These are phyloP conservation scores for Theileria equi DNA, from an alignment of 169 alveolate species.

Conservation along the genomic window DNA sequence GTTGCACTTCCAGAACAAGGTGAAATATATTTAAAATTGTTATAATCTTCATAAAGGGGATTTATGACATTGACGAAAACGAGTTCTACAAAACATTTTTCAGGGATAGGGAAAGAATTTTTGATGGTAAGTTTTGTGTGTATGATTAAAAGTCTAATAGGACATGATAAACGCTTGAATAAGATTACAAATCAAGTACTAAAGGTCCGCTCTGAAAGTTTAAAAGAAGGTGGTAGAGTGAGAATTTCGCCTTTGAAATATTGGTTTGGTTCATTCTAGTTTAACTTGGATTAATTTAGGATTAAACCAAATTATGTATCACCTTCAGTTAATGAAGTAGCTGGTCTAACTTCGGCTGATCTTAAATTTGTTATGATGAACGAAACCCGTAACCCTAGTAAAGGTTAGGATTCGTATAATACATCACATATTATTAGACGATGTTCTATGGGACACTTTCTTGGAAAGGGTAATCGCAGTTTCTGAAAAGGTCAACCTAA, in stretches of 20 bases:
- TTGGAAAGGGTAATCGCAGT: conserved; percentile 47
- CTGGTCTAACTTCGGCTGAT: conserved; percentile 29
- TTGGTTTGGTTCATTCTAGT: conserved; percentile 28
- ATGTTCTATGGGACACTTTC: conserved; percentile 41
- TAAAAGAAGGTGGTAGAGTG: not conserved
- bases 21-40: not conserved
- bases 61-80: conserved; percentile 55
- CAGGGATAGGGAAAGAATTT: conserved; percentile 50
- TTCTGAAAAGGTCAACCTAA: conserved; percentile 47
- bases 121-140: conserved; percentile 17
- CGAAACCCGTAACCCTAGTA: too few species aligned
- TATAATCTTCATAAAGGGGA: conserved; percentile 21
- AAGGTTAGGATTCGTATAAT: not conserved
- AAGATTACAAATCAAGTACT: conserved; percentile 15
- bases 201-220: not conserved
- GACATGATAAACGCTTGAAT: conserved; percentile 5
- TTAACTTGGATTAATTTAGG: conserved; percentile 10
- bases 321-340: conserved; percentile 36
- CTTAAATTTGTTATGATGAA: conserved; percentile 61
- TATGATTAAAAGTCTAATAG: not conserved
- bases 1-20: conserved; percentile 2
- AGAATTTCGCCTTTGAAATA: conserved; percentile 47
- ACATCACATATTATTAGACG: not conserved
- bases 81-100: conserved; percentile 48
- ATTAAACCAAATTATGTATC: conserved; percentile 41